phyloP scores from a whole-genome alignment of 2,329 filamentous ascomycete species.

The Teratosphaeria nubilosa region DNA sequence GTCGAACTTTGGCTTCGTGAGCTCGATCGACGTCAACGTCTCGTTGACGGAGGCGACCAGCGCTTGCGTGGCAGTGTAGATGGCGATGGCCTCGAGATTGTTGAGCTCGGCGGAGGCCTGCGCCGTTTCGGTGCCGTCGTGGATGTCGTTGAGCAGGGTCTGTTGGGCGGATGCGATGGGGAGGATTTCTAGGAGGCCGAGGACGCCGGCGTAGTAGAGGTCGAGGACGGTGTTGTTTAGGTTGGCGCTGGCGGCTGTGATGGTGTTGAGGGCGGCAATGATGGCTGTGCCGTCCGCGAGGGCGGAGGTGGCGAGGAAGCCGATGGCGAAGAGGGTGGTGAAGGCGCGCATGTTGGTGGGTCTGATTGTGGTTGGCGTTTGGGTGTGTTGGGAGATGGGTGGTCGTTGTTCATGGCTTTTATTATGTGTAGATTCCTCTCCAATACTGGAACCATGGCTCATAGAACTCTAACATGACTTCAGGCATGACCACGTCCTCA shows the following conservation, averaged over 20 bases:
- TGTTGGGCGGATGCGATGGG: conserved; percentile 1
- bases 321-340: conserved; percentile 1
- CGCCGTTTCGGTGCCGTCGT: conserved; percentile 2
- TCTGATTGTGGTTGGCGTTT: background rate
- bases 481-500: background rate
- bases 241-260: background rate
- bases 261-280: conserved; percentile 2
- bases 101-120: conserved; percentile 1
- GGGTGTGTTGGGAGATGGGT: background rate
- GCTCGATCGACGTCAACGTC: conserved; percentile 3
- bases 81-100: background rate
- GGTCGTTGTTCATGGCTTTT: background rate
- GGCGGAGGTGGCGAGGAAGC: conserved; percentile 3
- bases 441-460: background rate
- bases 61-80: background rate
- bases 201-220: background rate
- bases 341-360: conserved; percentile 1
- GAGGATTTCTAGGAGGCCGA: conserved; percentile 1
- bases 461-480: background rate
- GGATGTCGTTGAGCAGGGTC: conserved; percentile 1
- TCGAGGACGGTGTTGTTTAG: conserved; percentile 3
- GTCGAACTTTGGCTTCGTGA: conserved; percentile 5
- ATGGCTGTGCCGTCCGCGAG: conserved; percentile 4
- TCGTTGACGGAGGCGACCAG: background rate
- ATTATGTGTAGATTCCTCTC: background rate